phyloP scores from a whole-genome alignment of 2,329 filamentous ascomycete genomes.

The Fusarium protoensiforme region DNA sequence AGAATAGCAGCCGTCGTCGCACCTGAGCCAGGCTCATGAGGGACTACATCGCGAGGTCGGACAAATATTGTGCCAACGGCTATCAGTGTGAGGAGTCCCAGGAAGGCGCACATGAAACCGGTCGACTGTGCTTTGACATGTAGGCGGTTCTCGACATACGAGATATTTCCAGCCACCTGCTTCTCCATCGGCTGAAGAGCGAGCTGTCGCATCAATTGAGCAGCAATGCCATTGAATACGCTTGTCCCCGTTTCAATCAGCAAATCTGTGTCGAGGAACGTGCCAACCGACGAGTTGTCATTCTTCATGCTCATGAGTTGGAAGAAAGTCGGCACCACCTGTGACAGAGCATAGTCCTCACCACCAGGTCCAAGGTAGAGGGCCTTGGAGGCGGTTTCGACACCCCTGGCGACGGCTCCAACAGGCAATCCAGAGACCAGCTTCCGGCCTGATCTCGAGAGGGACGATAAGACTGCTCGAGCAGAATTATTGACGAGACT shows the following conservation, averaged over 20 bases:
- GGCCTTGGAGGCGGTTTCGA: constrained; percentile 9
- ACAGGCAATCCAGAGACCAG: constrained; percentile 17
- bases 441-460: not conserved
- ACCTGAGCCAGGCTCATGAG: constrained; percentile 24
- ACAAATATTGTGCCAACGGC: constrained; percentile 26
- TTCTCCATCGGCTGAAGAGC: constrained; percentile 18
- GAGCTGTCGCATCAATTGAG: constrained; percentile 20
- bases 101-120: constrained; percentile 24
- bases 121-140: constrained; percentile 28
- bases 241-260: constrained; percentile 18
- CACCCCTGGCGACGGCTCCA: constrained; percentile 26
- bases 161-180: constrained; percentile 12
- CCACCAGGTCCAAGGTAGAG: constrained; percentile 33
- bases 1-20: constrained; percentile 24
- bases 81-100: constrained; percentile 16
- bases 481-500: constrained; percentile 19
- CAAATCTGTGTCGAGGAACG: constrained; percentile 24
- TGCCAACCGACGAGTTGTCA: constrained; percentile 8
- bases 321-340: constrained; percentile 39
- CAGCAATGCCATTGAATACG: constrained; percentile 30
- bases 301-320: constrained; percentile 41
- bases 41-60: constrained; percentile 19
- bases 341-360: constrained; percentile 31
- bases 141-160: constrained; percentile 21
- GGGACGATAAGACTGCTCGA: constrained; percentile 5